Percentiles rank a stretch among this genome's conserved stretches.
Evolutionary conservation across 805 yeast species (phyloP).

Genomic region (Candida verbasci): DNA sequence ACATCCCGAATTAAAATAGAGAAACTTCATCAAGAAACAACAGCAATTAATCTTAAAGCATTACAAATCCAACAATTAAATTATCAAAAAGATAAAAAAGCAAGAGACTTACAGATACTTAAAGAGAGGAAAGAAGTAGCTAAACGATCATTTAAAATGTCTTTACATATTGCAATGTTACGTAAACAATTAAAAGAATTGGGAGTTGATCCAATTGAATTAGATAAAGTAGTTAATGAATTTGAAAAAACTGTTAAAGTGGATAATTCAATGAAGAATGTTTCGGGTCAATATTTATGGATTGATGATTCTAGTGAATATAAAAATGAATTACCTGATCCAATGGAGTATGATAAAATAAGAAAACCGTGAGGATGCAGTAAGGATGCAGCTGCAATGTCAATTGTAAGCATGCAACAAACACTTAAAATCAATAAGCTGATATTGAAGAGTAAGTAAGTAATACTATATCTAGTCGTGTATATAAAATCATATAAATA

Average conservation of each 20-base stretch:
- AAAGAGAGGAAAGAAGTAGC: constrained; percentile 47
- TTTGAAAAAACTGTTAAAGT: constrained; percentile 57
- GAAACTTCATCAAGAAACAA: constrained; percentile 28
- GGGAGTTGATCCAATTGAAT: constrained; percentile 54
- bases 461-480: too few species aligned
- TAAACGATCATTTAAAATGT: constrained; percentile 54
- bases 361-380: too few species aligned
- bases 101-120: constrained; percentile 47
- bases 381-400: neutral
- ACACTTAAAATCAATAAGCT: too few species aligned
- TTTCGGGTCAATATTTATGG: constrained; percentile 57
- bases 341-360: constrained; percentile 51
- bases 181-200: constrained; percentile 55
- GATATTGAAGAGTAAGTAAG: too few species aligned
- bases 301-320: constrained; percentile 48
- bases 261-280: constrained; percentile 52
- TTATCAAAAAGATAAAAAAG: constrained; percentile 46
- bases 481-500: too few species aligned
- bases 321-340: constrained; percentile 53
- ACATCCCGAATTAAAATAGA: constrained; percentile 34
- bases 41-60: constrained; percentile 33
- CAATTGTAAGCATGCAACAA: too few species aligned
- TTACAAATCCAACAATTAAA: constrained; percentile 44
- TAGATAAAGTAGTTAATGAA: constrained; percentile 47
- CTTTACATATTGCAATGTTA: constrained; percentile 61